Base-by-base conservation (phyloP, 2,329 filamentous ascomycete genomes). In the Stagonosporopsis vannaccii region DNA sequence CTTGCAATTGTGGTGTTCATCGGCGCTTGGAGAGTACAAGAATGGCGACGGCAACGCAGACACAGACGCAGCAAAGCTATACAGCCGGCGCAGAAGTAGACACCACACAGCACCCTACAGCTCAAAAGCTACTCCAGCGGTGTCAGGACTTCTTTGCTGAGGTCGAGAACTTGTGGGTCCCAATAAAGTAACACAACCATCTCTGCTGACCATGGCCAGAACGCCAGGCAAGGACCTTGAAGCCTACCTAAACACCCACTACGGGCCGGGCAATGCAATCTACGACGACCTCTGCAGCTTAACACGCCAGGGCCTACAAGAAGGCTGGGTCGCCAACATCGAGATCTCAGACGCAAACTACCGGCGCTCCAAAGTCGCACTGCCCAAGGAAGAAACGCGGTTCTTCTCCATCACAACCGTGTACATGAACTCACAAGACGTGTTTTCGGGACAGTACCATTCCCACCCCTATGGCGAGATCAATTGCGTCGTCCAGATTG, bases 341-440 rank as follows among this genome's bases (percentile, higher is more conserved):
- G 67, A 72, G 35, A 61, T 77, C 42, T 67, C 73, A 15, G 67
- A 65, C 7, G 42, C 48, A 4, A 58, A 67, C 22, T 72, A 72
- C 40, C 63, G 75, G 19, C 71, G 75, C 11, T 75, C 74, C 8
- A 81, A 80, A 52, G 78, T 86, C 55, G 68, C 76, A 36, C 60
- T 79, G 5, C 84, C 83, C 1, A 76, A 70, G 2, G 70, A 76
- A 8, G 74, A 77, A 32, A 85, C 79, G 25, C 75, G 78, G 20
- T 85, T 76, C 68, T 82, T 85, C 67, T 82, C 79, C 62, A 84
- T 86, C 65, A 86, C 84, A 2, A 81, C 82, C 1, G 83, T 86
- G 17, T 85, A 84, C 65, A 84, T 86, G 78, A 77, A 84, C n/a
- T 80, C 77, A 26, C 54, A 79, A 28, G 77, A 79, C 6, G 78